These are phyloP conservation scores for Cryptosporidium baileyi DNA, from an alignment of 169 alveolate species.

Conservation along the genomic window DNA sequence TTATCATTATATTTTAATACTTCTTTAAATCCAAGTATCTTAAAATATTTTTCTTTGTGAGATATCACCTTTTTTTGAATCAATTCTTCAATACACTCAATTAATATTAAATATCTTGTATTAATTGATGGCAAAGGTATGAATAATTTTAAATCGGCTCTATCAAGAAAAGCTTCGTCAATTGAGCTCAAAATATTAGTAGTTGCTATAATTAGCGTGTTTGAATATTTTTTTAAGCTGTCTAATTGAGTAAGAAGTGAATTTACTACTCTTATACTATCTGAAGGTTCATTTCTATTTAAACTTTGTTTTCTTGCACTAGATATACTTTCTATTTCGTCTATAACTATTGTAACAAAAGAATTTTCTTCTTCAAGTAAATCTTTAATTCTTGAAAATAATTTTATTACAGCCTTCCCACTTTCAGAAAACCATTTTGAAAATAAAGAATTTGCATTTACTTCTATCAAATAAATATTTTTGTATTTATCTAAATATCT, in stretches of 20 bases:
- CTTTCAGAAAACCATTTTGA: constrained; percentile 83
- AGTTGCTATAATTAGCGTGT: constrained; percentile 79
- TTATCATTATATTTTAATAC: neutral
- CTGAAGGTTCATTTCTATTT: constrained; percentile 82
- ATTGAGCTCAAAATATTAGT: constrained; percentile 79
- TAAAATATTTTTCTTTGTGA: neutral
- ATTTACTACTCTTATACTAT: constrained; percentile 81
- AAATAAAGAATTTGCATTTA: constrained; percentile 80
- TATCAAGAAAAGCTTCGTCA: constrained; percentile 81
- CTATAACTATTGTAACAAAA: constrained; percentile 77
- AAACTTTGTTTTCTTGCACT: constrained; percentile 77
- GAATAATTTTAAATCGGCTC: constrained; percentile 80
- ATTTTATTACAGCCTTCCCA: constrained; percentile 80
- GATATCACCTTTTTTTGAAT: constrained; percentile 20
- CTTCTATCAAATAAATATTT: constrained; percentile 73
- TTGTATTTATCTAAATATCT: constrained; percentile 75
- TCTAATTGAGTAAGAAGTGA: constrained; percentile 82
- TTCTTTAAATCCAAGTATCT: constrained; percentile 22
- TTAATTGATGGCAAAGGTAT: constrained; percentile 78
- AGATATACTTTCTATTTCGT: constrained; percentile 82
- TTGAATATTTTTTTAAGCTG: constrained; percentile 74
- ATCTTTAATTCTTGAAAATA: constrained; percentile 73
- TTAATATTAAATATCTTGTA: constrained; percentile 77
- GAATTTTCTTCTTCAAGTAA: constrained; percentile 73
- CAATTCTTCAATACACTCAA: constrained; percentile 72